Conservation (phyloP, 768 basidiomycete genomes). For the Neoboletus magnificus region DNA sequence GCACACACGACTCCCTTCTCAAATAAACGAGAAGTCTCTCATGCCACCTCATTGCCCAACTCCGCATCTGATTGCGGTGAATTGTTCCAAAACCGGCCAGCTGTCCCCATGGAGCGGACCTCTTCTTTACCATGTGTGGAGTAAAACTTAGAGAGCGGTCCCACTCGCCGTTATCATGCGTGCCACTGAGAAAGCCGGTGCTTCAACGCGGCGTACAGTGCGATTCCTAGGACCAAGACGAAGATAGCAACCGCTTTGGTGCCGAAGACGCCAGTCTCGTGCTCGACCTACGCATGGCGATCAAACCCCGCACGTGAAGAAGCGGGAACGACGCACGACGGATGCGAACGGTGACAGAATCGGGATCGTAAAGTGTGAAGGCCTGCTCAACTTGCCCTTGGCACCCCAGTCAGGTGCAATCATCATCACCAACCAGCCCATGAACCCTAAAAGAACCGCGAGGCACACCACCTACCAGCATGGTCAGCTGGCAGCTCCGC, state of each 20-base stretch:
- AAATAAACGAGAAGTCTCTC: slow-evolving; percentile 1
- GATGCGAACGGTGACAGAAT: slow-evolving; percentile 77
- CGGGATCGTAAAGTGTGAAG: slow-evolving; percentile 73
- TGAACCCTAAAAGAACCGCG: slow-evolving; percentile 21
- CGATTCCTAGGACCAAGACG: slow-evolving; percentile 38
- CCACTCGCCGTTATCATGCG: background rate
- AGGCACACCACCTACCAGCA: slow-evolving; percentile 19
- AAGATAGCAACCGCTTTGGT: slow-evolving; percentile 42
- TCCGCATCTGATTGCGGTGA: slow-evolving; percentile 6
- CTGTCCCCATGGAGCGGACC: background rate
- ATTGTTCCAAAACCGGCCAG: slow-evolving; percentile 4
- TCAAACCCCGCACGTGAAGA: slow-evolving; percentile 2
- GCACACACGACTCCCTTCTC: background rate
- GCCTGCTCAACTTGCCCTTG: slow-evolving; percentile 8
- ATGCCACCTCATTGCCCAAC: background rate
- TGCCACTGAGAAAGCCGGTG: slow-evolving; percentile 34
- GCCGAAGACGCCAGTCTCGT: slow-evolving; percentile 65
- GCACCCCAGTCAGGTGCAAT: slow-evolving; percentile 12
- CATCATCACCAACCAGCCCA: slow-evolving; percentile 19
- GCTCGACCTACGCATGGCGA: slow-evolving; percentile 53
- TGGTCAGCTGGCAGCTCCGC: slow-evolving; percentile 13
- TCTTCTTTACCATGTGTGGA: background rate
- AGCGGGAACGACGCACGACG: slow-evolving; percentile 43
- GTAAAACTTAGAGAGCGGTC: background rate
- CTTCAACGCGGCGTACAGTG: slow-evolving; percentile 43